Evolutionary conservation across 2,329 filamentous ascomycete species (phyloP).

Genomic region (Aspergillus melleus): DNA sequence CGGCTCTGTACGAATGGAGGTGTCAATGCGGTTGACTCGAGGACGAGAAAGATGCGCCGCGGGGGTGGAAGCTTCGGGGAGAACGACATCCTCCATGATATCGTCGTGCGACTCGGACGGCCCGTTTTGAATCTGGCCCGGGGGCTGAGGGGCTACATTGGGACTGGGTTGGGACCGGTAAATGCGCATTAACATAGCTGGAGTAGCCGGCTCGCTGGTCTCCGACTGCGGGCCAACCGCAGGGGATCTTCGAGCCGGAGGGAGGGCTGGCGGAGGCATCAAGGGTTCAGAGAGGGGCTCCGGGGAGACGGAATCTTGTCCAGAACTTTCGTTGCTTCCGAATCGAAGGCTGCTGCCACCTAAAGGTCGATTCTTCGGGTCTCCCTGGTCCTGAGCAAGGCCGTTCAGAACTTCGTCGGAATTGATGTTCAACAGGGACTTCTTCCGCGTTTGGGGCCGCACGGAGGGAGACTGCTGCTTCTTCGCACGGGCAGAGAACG

Average conservation of each 20-base stretch:
- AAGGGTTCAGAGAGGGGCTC: slow-evolving; percentile 51
- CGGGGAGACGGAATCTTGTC: slow-evolving; percentile 50
- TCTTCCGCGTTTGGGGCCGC: slow-evolving; percentile 41
- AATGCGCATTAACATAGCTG: slow-evolving; percentile 83
- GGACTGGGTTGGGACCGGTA: slow-evolving; percentile 50
- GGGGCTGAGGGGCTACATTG: slow-evolving; percentile 34
- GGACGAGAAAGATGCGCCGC: slow-evolving; percentile 45
- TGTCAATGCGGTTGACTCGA: slow-evolving; percentile 52
- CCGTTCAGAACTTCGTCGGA: slow-evolving; percentile 36
- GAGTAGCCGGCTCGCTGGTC: slow-evolving; percentile 68
- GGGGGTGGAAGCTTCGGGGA: slow-evolving; percentile 70
- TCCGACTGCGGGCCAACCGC: slow-evolving; percentile 34
- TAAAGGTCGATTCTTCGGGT: slow-evolving; percentile 24
- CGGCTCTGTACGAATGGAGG: slow-evolving; percentile 35
- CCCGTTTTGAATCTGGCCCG: slow-evolving; percentile 35
- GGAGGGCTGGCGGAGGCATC: slow-evolving; percentile 52
- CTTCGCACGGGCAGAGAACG: slow-evolving; percentile 35
- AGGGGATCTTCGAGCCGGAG: slow-evolving; percentile 43
- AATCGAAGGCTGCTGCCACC: slow-evolving; percentile 32
- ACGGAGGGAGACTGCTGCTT: slow-evolving; percentile 48
- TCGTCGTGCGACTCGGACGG: slow-evolving; percentile 50
- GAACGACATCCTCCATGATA: slow-evolving; percentile 64
- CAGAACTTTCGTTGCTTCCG: slow-evolving; percentile 47
- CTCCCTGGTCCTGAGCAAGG: slow-evolving; percentile 37
- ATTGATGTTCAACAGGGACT: slow-evolving; percentile 30